Conservation (phyloP, 805 yeast genomes). For the Candida caryicola region DNA sequence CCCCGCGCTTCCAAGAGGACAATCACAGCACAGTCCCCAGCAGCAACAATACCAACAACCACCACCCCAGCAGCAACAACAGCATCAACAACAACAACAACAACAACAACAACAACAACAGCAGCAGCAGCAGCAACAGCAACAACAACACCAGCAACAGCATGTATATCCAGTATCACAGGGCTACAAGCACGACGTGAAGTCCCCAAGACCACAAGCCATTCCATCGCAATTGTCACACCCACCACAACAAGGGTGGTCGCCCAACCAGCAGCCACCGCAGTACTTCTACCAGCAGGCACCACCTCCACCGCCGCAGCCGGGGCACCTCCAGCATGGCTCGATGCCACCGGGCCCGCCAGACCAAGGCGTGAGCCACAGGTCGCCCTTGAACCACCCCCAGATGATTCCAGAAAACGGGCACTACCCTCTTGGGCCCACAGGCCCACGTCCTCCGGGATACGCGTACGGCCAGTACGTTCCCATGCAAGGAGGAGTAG, state of each 20-base stretch:
- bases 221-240: slow-evolving; percentile 23
- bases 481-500: slow-evolving; percentile 33
- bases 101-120: slow-evolving; percentile 11
- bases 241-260: slow-evolving; percentile 29
- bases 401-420: slow-evolving; percentile 17
- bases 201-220: slow-evolving; percentile 16
- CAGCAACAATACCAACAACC: slow-evolving; percentile 1
- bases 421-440: slow-evolving; percentile 13
- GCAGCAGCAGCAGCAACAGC: slow-evolving; percentile 8
- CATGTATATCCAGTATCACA: slow-evolving; percentile 12
- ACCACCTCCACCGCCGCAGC: slow-evolving; percentile 10
- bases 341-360: slow-evolving; percentile 5
- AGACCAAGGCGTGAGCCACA: slow-evolving; percentile 11
- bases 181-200: slow-evolving; percentile 10
- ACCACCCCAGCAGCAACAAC: slow-evolving; percentile 8
- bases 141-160: slow-evolving; percentile 5
- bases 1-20: slow-evolving; percentile 4
- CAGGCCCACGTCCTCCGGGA: slow-evolving; percentile 31
- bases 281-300: slow-evolving; percentile 21
- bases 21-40: slow-evolving; percentile 5
- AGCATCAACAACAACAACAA: slow-evolving; percentile 9
- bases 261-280: slow-evolving; percentile 18
- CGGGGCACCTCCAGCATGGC: slow-evolving; percentile 9
- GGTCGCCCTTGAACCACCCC: slow-evolving; percentile 24
- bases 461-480: slow-evolving; percentile 38